Base-by-base conservation (phyloP, 768 basidiomycete genomes). In the Lyophyllum semitale region DNA sequence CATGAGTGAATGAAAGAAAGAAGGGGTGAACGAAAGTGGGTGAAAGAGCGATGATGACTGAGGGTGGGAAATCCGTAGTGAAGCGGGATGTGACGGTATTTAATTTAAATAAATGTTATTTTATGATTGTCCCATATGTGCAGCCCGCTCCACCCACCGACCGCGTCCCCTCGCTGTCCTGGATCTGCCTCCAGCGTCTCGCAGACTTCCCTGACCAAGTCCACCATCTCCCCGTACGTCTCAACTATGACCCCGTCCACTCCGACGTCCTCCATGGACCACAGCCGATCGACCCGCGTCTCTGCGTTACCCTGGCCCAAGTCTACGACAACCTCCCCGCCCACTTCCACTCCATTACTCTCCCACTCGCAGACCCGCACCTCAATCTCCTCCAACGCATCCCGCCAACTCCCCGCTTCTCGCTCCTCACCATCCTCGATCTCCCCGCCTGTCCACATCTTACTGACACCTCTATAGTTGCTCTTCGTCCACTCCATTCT, bases 241-340 rank as follows among this genome's bases (percentile, higher is more conserved):
- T 57, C 5, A 25, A 43, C 38, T 52, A 55, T 26, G 23, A 44
- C 71, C 70, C 25, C 25, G 64, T 55, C 27, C 27, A 57, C 56
- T 61, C 41, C 73, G 77, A 27, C 63, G 58, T 62, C 6, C 48
- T 60, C 12, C 69, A 76, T 50, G 63, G 78, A 43, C 64, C 80
- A n/a, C 68, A 69, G 68, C 42, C 58, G 0, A 65, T 80, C 1
- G 81, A 87, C 59, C 86, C 89, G 1, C 72, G 77, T 11, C 69
- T 87, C 13, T 91, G 89, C 87, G 82, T 78, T 0, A 71, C 79
- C 18, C 54, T 92, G 40, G 73, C 80, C 4, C 90, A 89, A 62
- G 62, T 89, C 27, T 84, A 84, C 71, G 63, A 79, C 61, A 54
- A 68, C 30, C 76, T 90, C 7, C 88, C 90, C 0, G 30, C 66